Evolutionary conservation across 306 rosid species (phyloP), one percentile per base, ranked within the genome.

Genomic region (Prunus padus): DNA sequence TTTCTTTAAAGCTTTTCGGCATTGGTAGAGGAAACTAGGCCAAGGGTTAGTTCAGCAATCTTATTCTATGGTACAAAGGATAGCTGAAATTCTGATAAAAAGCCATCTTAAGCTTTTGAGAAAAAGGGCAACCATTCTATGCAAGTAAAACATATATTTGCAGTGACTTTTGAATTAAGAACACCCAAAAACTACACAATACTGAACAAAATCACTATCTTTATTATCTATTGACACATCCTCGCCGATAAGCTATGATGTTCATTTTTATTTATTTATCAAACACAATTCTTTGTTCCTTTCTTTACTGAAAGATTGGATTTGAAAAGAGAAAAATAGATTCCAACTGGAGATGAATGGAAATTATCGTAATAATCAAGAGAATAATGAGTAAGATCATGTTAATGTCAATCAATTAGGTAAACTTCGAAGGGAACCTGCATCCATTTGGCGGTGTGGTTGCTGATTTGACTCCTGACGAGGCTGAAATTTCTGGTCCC

Each of bases 371-470:
- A 47, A 28, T 1, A 28, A 19, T 28, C 5, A 2, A 69, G 11
- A 15, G 28, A 30, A 60, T 28, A 60, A 14, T 11, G 15, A 26
- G 33, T 10, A 44, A 8, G 22, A 31, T 31, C 37, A 31, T 31
- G 10, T 23, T 25, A 22, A 65, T 20, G 23, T 64, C 25, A 64
- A 33, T 15, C 8, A 64, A 44, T 28, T 26, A 2, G 46, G 61
- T 14, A 11, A 30, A 57, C 26, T 47, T 14, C 64, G 45, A 49
- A 15, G 7, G 7, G 69, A 76, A 88, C 97, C 96, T 91, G 97
- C 97, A 92, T 89, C 97, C 96, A 92, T 57, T 92, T 89, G 81
- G 93, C 84, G 20, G 97, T 92, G 85, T 92, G 96, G 49, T 82
- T 60, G 82, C 95, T 12, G 85, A 90, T 44, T 90, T 86, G 89